Evolutionary conservation across 257 asterid species (phyloP).

Genomic region (Penstemon eatonii): DNA sequence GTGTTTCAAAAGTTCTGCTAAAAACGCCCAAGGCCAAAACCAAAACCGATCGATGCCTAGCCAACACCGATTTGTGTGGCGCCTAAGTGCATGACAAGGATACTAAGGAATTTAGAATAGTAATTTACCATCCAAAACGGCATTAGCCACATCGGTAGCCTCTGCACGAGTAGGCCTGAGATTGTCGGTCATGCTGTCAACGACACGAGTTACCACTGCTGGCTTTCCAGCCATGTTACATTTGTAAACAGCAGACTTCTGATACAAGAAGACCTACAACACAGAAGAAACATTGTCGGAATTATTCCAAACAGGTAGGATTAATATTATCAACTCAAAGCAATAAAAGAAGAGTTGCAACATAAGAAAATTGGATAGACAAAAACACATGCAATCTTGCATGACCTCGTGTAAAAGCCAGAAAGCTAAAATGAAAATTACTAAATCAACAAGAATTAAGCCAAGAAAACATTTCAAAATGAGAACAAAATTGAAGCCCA

Average conservation of each 20-base stretch:
- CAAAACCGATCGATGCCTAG: too few species aligned
- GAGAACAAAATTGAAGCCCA: too few species aligned
- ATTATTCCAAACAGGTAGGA: neutral
- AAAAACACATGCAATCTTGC: too few species aligned
- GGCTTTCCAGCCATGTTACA: constrained; percentile 99
- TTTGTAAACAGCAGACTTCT: constrained; percentile 83
- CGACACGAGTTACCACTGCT: constrained; percentile 93
- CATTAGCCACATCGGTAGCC: constrained; percentile 97
- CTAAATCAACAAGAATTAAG: neutral
- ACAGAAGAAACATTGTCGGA: constrained; percentile 11
- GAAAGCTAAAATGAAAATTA: neutral
- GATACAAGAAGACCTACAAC: constrained; percentile 82
- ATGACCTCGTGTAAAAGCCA: too few species aligned
- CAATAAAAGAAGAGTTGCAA: neutral
- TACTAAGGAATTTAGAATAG: constrained; percentile 6
- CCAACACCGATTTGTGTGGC: too few species aligned
- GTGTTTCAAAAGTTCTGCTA: too few species aligned
- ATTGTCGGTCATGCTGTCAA: constrained; percentile 96
- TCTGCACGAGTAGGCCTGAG: constrained; percentile 97
- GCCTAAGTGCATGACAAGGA: neutral
- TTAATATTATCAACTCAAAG: constrained; percentile 5
- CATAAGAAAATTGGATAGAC: constrained; percentile 3
- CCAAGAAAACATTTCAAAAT: neutral
- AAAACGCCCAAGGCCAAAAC: too few species aligned
- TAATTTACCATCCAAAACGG: constrained; percentile 82